Conservation (phyloP, 2,329 filamentous ascomycete species). For the Talaromyces piceae region DNA sequence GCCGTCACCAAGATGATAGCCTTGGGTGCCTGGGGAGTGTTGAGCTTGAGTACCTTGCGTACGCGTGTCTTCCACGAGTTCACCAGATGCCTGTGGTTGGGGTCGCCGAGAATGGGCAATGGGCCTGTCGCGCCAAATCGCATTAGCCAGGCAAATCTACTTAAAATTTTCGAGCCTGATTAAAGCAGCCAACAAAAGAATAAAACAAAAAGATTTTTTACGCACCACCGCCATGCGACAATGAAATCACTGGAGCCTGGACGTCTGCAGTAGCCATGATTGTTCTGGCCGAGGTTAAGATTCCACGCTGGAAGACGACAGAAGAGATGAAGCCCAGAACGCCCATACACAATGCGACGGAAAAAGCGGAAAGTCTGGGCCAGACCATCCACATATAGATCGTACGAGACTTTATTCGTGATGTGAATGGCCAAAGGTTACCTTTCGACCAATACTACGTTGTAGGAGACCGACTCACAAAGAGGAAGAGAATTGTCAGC, state of each 20-base stretch:
- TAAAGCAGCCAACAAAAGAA: not conserved
- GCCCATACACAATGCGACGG: not conserved
- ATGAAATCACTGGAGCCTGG: slow-evolving; percentile 6
- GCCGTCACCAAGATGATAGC: slow-evolving; percentile 12
- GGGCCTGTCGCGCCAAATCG: slow-evolving; percentile 1
- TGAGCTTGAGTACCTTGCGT: slow-evolving; percentile 5
- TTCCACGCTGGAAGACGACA: slow-evolving; percentile 2
- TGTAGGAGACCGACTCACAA: no score
- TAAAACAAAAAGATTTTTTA: no score
- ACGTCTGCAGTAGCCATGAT: not conserved
- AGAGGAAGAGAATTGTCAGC: no score
- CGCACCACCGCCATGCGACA: slow-evolving; percentile 10
- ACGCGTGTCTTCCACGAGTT: slow-evolving; percentile 10
- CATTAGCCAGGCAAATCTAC: not conserved
- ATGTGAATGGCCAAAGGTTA: not conserved
- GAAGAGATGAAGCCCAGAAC: slow-evolving; percentile 6
- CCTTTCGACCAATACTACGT: no score
- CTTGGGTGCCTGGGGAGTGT: slow-evolving; percentile 6
- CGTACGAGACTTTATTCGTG: no score
- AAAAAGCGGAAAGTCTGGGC: not conserved
- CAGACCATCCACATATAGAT: slow-evolving; percentile 4
- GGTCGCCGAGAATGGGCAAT: slow-evolving; percentile 10
- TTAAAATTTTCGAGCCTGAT: no score
- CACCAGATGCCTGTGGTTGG: slow-evolving; percentile 6
- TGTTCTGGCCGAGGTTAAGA: slow-evolving; percentile 1